Percentiles rank a stretch among this genome's conserved stretches.
These are phyloP conservation scores for Sclerotinia sclerotiorum DNA, from an alignment of 2,329 filamentous ascomycete genomes.

Conservation along the genomic window DNA sequence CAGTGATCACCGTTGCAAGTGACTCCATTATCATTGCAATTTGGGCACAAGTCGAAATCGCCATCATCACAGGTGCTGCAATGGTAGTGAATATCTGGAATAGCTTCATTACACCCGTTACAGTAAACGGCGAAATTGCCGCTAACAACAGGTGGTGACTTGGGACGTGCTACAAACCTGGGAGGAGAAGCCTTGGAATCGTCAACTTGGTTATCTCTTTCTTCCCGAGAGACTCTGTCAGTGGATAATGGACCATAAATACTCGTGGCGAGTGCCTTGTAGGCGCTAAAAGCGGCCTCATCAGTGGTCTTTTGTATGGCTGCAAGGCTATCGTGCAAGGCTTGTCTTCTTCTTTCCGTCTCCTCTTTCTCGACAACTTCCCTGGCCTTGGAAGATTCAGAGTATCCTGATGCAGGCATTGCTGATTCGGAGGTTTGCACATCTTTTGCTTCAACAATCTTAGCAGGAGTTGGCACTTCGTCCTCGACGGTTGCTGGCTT, in stretches of 20 bases:
- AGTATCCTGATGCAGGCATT: background rate
- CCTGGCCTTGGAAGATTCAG: background rate
- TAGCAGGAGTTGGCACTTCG: conserved; percentile 40
- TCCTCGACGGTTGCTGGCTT: conserved; percentile 52
- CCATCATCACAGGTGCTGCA: conserved; percentile 91
- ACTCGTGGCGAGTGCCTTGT: conserved; percentile 17
- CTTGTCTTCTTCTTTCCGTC: no score
- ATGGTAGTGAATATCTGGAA: conserved; percentile 85
- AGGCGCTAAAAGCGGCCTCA: conserved; percentile 26
- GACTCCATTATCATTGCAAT: conserved; percentile 72
- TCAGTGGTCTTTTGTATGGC: conserved; percentile 38
- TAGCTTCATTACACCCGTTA: conserved; percentile 80
- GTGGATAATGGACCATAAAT: background rate
- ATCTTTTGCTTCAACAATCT: conserved; percentile 26
- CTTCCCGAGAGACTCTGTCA: background rate
- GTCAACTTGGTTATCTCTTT: background rate
- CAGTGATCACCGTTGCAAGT: conserved; percentile 83
- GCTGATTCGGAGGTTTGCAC: no score
- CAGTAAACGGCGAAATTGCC: conserved; percentile 81
- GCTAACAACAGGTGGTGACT: conserved; percentile 18
- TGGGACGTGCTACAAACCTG: conserved; percentile 14
- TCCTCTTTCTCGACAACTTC: background rate
- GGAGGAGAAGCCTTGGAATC: background rate
- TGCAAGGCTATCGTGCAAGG: conserved; percentile 26
- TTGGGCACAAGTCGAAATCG: conserved; percentile 88